Percentiles rank a stretch among this genome's conserved stretches.
Conservation (phyloP, 257 asterid genomes). For the Striga asiatica region DNA sequence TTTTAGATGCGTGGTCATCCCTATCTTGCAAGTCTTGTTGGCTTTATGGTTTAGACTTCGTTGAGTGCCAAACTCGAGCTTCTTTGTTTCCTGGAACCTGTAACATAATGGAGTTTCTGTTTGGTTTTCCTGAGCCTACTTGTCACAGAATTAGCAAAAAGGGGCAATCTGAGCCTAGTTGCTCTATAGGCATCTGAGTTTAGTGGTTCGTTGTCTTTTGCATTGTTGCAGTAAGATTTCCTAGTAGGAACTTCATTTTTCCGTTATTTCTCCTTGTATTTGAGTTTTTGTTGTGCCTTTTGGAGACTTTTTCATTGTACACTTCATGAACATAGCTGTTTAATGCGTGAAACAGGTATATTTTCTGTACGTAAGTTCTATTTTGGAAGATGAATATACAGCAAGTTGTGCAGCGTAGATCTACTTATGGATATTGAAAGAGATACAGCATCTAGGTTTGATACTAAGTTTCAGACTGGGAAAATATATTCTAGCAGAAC, state of each 20-base stretch:
- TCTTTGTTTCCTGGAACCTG: background rate
- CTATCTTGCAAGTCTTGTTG: no score
- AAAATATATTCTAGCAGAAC: constrained; percentile 37
- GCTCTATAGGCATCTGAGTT: constrained; percentile 7
- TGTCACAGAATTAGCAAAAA: background rate
- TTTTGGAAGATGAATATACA: constrained; percentile 52
- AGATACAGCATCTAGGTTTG: constrained; percentile 44
- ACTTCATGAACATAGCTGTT: no score
- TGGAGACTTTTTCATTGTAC: no score
- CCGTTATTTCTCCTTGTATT: background rate
- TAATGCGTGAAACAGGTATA: constrained; percentile 16
- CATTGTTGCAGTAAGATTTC: background rate
- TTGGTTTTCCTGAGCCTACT: background rate
- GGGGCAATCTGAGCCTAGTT: no score
- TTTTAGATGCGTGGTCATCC: background rate
- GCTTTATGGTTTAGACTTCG: background rate
- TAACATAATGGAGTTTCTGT: background rate
- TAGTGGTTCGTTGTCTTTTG: background rate
- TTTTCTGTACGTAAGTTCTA: constrained; percentile 23
- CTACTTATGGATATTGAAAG: constrained; percentile 73
- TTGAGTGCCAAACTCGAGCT: constrained; percentile 5
- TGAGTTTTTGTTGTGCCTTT: background rate
- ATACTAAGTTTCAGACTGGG: constrained; percentile 42
- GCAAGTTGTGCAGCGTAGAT: constrained; percentile 55
- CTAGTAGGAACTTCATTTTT: constrained; percentile 1